A percentile compares a stretch with the other conserved stretches of the same genome.
Evolutionary conservation across 495 filamentous ascomycete genomes (phyloP).

Genomic region (Astrothelium macrocarpum): DNA sequence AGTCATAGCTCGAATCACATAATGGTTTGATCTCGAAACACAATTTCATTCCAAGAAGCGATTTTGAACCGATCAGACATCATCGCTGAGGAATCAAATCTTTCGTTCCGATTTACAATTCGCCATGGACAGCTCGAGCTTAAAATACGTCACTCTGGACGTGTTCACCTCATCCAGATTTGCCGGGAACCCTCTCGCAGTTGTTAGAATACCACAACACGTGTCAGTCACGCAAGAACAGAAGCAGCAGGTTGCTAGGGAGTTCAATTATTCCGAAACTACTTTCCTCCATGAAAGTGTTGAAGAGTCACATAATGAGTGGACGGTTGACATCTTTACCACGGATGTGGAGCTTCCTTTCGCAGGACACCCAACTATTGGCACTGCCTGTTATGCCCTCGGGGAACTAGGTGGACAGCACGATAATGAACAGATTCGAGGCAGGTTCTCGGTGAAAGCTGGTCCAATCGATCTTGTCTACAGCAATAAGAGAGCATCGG

Average conservation of each 20-base stretch:
- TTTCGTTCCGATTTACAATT: no score
- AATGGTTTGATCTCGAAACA: no score
- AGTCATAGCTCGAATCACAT: no score
- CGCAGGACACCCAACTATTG: conserved; percentile 71
- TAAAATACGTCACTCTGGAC: conserved; percentile 46
- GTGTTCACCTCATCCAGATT: conserved; percentile 53
- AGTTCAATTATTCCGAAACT: conserved; percentile 82
- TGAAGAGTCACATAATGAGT: conserved; percentile 13
- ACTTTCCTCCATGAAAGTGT: conserved; percentile 57
- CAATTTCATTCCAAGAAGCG: no score
- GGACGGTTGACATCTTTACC: conserved; percentile 60
- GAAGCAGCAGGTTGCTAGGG: conserved; percentile 57
- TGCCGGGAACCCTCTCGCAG: conserved; percentile 58
- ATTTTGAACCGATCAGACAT: no score
- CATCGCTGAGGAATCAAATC: no score
- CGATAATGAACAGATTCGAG: conserved; percentile 11
- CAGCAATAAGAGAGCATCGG: conserved; percentile 38
- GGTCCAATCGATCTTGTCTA: conserved; percentile 46
- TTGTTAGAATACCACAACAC: conserved; percentile 43
- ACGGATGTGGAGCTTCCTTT: conserved; percentile 53
- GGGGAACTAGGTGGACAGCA: conserved; percentile 9
- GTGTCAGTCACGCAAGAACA: conserved; percentile 33
- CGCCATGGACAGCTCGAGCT: not conserved
- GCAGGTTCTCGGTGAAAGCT: conserved; percentile 45
- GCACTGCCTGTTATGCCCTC: conserved; percentile 47